Percentiles rank a stretch among this genome's conserved stretches.
Evolutionary conservation across 768 basidiomycete species (phyloP).

Genomic region (Lactifluus rugatus): DNA sequence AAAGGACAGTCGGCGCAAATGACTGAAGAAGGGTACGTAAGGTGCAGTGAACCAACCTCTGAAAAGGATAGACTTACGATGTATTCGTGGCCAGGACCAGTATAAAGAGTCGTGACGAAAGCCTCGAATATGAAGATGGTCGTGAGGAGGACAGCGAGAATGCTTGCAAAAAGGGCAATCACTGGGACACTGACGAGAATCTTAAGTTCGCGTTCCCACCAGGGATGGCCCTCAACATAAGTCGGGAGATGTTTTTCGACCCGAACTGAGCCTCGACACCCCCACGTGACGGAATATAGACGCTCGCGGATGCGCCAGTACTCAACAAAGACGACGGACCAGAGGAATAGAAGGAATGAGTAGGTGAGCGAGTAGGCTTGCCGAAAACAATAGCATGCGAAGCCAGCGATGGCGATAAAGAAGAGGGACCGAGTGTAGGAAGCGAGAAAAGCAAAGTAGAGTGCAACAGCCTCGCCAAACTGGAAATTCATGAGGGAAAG

Average conservation of each 20-base stretch:
- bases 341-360: constrained; percentile 66
- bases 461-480: constrained; percentile 76
- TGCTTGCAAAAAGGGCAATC: constrained; percentile 59
- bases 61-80: constrained; percentile 43
- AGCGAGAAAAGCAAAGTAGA: constrained; percentile 84
- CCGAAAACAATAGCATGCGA: constrained; percentile 58
- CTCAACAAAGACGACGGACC: constrained; percentile 82
- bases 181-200: constrained; percentile 62
- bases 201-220: constrained; percentile 68
- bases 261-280: constrained; percentile 64
- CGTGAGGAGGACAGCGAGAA: constrained; percentile 64
- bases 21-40: constrained; percentile 34
- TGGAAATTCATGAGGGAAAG: constrained; percentile 20
- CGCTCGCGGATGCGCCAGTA: constrained; percentile 87
- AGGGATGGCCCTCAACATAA: constrained; percentile 41
- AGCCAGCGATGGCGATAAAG: constrained; percentile 64
- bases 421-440: constrained; percentile 74
- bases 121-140: constrained; percentile 83
- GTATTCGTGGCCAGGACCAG: constrained; percentile 71
- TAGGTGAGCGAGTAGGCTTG: constrained; percentile 69
- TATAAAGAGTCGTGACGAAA: constrained; percentile 81
- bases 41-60: neutral
- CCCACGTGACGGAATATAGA: constrained; percentile 73
- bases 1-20: constrained; percentile 75
- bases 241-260: constrained; percentile 66